Evolutionary conservation across 2,329 filamentous ascomycete species (phyloP).

Genomic region (Cladosporium sp.): DNA sequence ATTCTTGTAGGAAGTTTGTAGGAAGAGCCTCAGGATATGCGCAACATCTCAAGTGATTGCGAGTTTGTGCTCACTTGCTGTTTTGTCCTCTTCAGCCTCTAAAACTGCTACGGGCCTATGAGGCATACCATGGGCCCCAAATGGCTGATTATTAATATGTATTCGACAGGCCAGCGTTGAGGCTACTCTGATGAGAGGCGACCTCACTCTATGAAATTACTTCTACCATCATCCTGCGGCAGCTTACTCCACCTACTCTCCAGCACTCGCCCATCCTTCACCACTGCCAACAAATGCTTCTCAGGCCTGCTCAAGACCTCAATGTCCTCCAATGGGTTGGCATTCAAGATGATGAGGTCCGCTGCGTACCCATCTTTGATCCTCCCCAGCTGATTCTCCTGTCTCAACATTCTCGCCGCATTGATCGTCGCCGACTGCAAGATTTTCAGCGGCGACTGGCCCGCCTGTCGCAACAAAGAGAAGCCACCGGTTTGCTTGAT

Average conservation of each 20-base stretch:
- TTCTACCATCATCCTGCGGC: conserved; percentile 15
- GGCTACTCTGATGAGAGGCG: too few relatives aligned
- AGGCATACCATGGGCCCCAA: too few relatives aligned
- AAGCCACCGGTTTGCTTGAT: conserved; percentile 50
- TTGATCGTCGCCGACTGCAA: conserved; percentile 51
- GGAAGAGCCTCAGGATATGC: too few relatives aligned
- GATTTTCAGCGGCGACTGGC: conserved; percentile 41
- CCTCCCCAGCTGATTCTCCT: conserved; percentile 47
- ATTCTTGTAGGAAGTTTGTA: too few relatives aligned
- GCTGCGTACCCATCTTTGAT: conserved; percentile 49
- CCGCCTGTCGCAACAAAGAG: conserved; percentile 40
- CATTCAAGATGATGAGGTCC: conserved; percentile 50
- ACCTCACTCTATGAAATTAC: conserved; percentile 6
- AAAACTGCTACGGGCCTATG: too few relatives aligned
- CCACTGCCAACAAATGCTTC: conserved; percentile 46
- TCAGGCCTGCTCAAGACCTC: conserved; percentile 47
- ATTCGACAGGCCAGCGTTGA: too few relatives aligned
- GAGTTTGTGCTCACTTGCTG: too few relatives aligned
- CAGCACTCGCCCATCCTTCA: conserved; percentile 52
- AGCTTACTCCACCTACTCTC: conserved; percentile 32
- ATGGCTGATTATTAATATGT: too few relatives aligned
- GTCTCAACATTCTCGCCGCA: conserved; percentile 46
- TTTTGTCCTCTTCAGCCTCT: too few relatives aligned
- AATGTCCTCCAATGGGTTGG: conserved; percentile 55
- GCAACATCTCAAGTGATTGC: too few relatives aligned